phyloP scores from a whole-genome alignment of 2,329 filamentous ascomycete genomes.

The Pseudocercospora eumusae region DNA sequence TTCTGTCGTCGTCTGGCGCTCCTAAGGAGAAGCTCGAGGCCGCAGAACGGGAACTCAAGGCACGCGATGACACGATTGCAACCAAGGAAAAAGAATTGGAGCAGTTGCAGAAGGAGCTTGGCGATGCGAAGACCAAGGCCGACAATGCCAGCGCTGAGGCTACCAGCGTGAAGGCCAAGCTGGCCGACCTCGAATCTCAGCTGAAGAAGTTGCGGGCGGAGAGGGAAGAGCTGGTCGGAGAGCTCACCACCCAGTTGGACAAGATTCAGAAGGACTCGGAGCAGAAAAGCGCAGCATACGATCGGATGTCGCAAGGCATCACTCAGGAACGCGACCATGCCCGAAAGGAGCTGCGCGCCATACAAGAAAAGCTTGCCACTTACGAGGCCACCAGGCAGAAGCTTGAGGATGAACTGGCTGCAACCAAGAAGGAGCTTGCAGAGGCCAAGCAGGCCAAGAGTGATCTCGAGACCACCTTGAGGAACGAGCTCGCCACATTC shows the following conservation, averaged over 20 bases:
- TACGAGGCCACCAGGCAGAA: constrained; percentile 18
- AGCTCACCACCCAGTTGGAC: constrained; percentile 20
- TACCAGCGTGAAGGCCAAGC: constrained; percentile 20
- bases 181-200: constrained; percentile 21
- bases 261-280: constrained; percentile 20
- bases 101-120: constrained; percentile 20
- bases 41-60: constrained; percentile 28
- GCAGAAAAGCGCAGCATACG: constrained; percentile 18
- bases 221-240: constrained; percentile 17
- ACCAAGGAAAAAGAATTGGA: constrained; percentile 21
- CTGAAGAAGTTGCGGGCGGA: constrained; percentile 19
- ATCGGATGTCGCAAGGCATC: constrained; percentile 27
- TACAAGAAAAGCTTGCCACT: constrained; percentile 19
- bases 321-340: constrained; percentile 31
- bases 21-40: constrained; percentile 28
- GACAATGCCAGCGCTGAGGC: constrained; percentile 18
- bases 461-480: constrained; percentile 20
- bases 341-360: constrained; percentile 24
- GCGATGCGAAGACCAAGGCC: constrained; percentile 18
- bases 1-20: constrained; percentile 23
- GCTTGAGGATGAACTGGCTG: constrained; percentile 19
- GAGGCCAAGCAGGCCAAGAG: constrained; percentile 19
- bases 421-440: constrained; percentile 21
- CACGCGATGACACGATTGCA: constrained; percentile 21
- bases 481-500: constrained; percentile 21